These are phyloP conservation scores for Trichoderma asperellum DNA, from an alignment of 2,329 filamentous ascomycete species.

Conservation along the genomic window DNA sequence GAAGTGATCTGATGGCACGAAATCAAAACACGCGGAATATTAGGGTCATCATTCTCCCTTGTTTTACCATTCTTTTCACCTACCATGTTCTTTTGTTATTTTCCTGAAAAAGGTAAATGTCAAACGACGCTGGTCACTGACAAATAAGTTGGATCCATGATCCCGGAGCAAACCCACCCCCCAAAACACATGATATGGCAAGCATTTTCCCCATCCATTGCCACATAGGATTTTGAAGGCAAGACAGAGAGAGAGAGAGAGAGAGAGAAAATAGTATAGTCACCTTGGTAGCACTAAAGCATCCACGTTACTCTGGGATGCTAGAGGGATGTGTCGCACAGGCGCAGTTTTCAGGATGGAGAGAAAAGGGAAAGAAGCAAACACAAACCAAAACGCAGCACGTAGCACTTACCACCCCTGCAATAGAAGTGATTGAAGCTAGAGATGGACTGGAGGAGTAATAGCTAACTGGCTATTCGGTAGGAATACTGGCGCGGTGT, in stretches of 20 bases:
- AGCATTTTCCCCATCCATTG: neutral
- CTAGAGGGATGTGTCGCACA: neutral
- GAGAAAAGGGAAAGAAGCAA: neutral
- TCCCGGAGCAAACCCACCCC: neutral
- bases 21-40: neutral
- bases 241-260: neutral
- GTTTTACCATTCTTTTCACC: neutral
- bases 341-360: conserved; percentile 10
- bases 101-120: neutral
- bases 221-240: neutral
- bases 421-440: neutral
- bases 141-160: neutral
- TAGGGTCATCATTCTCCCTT: neutral
- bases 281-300: neutral
- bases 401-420: neutral
- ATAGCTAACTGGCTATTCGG: conserved; percentile 7
- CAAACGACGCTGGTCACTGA: neutral
- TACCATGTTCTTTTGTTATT: neutral
- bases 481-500: neutral
- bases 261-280: neutral
- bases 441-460: conserved; percentile 1
- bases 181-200: neutral
- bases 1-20: neutral
- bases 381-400: neutral
- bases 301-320: neutral